phyloP scores from a whole-genome alignment of 768 basidiomycete species.

The Russula virescens region DNA sequence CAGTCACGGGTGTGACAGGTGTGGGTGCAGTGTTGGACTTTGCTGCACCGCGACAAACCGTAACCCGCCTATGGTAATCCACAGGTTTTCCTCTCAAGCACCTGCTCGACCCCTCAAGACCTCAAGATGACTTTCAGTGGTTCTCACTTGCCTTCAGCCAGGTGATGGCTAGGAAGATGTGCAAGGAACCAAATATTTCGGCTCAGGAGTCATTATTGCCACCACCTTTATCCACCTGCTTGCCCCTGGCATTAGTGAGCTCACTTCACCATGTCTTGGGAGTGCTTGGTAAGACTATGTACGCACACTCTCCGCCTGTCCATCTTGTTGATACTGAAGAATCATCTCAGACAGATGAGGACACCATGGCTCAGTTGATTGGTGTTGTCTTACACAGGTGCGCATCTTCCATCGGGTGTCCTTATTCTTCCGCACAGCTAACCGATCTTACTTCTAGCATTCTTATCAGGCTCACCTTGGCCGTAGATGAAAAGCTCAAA shows the following conservation, averaged over 20 bases:
- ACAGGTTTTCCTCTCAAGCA: no score
- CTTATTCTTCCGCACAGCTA: background rate
- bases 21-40: no score
- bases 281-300: constrained; percentile 73
- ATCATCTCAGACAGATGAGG: constrained; percentile 32
- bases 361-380: constrained; percentile 50
- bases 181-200: no score
- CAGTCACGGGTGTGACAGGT: no score
- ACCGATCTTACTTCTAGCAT: constrained; percentile 39
- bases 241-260: constrained; percentile 70
- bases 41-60: no score
- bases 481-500: constrained; percentile 75
- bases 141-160: no score
- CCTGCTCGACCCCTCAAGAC: no score
- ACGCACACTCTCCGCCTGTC: constrained; percentile 28
- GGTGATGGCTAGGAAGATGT: no score
- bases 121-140: no score
- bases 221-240: no score
- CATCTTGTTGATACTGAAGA: background rate
- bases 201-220: no score
- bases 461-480: constrained; percentile 85
- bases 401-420: background rate
- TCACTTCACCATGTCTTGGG: constrained; percentile 64
- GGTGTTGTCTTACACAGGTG: constrained; percentile 78
- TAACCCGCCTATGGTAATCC: no score